Base-by-base conservation (phyloP, 805 yeast species). In the Spathaspora girioi region DNA sequence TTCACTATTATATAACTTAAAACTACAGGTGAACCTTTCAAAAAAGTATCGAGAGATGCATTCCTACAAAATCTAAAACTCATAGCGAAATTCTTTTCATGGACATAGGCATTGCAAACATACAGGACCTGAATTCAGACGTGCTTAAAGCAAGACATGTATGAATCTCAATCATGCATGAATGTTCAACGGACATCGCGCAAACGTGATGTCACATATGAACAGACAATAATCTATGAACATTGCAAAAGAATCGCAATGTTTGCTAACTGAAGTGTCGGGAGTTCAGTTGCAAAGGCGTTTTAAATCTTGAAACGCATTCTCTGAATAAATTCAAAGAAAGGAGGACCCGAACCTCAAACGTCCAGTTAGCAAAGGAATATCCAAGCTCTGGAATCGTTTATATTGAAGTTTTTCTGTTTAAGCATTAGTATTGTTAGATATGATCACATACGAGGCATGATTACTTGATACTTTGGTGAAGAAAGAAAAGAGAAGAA, bases 211-310 rank as follows among this genome's bases (percentile, higher is more conserved):
- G 26, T 14, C 40, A 35, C 17, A 7, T 15, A 12, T 35, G 40
- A 35, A 35, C 40, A 35, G 4, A 10, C 35, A 31, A 31, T 35
- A 14, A 12, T 29, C 32, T 10, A 35, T 35, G 40, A 26, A 27
- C 32, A 27, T n/a, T n/a, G 45, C 29, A 11, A 23, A 23, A 29
- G 17, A 29, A 35, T 45, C 47, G n/a, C 17, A 31, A 45, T 45
- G 47, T 26, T 31, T 73, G 80, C n/a, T 76, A 73, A 75, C 86
- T 82, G 87, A 85, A 86, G 93, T 86, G 93, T 86, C 93, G 89
- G 92, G 92, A 73, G 65, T 86, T 84, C 87, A 84, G 85, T 71
- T 80, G 79, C 82, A 73, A 29, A 45, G 47, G 11, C 17, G 47
- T 45, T 67, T 59, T 63, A 61, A 56, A 60, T 61, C 64, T 61